Evolutionary conservation across 2,329 filamentous ascomycete species (phyloP), one percentile per base, ranked within the genome.

Genomic region (Penicillium sp.): DNA sequence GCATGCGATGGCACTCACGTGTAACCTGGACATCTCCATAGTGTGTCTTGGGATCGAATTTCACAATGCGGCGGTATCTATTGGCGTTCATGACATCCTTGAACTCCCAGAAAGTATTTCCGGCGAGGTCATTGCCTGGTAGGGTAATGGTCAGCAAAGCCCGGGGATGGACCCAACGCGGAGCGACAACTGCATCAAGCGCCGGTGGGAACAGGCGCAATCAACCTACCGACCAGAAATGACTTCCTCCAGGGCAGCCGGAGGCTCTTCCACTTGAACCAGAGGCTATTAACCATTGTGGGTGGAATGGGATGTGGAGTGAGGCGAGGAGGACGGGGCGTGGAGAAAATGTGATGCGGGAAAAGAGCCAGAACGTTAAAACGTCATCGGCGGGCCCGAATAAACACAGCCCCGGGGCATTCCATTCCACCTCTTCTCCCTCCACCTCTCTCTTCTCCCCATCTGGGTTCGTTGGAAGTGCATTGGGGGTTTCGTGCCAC

Each of bases 31-130:
- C 76, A 55, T 84, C 80, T 40, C 71, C 69, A 53, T 75, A 75
- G 55, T 81, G 77, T 7, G 72, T 74, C 47, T 67, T 66, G 6
- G 68, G 68, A 28, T 67, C 68, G 51, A 76, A 77, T 50, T 77
- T 72, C 41, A 81, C 78, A 13, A 83, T 83, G 19, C 80, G 71
- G 25, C 80, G 73, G 46, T 71, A 69, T 29, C 79, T 73, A 27
- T 68, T 64, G 26, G 74, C 60, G 49, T 79, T 77, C 39, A 79
- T 46, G 13, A 69, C 64, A 56, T 81, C 78, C 56, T 77, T 78
- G 63, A 83, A 83, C 56, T 82, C 79, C 80, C 80, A 84, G 61
- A 76, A 84, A 7, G 79, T 83, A 63, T 83, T 83, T 45, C 80
- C 80, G 14, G 72, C 60, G 33, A 84, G 70, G 61, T 84, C 80